Evolutionary conservation across 352 stramenopile species (phyloP), one percentile per base, ranked within the genome.

Genomic region (Chrysophaeum taylorii): DNA sequence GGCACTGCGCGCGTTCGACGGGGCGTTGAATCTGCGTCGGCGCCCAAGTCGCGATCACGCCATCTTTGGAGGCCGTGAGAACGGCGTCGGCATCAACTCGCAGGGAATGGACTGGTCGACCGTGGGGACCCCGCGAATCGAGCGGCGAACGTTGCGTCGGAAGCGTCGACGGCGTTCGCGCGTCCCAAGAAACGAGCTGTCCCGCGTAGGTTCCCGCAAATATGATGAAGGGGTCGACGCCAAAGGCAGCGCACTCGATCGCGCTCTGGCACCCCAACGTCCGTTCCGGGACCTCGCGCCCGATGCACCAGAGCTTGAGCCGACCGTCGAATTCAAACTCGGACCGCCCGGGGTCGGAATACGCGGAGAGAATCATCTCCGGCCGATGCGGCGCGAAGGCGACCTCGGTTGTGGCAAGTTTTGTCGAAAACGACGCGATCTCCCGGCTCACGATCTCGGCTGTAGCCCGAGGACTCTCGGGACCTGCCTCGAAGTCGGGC

Each of bases 131-230:
- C 33, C 2, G 16, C 1, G 33, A 16, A 36, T 66, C 57, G 12
- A 66, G 36, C 2, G 57, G 57, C 36, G 57, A 66, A 2, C 57
- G 31, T 36, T 43, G 27, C 33, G 27, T 33, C n/a, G 50, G 50
- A 2, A 62, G 25, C 15, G 50, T 62, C n/a, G 50, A 62, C 50
- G 50, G 50, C 27, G 50, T 39, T n/a, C 57, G 9, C 2, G 14
- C 35, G 36, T 66, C 57, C 31, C 31, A 66, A 31, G 45, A 31
- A 2, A 66, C 33, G 57, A 66, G 2, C n/a, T 66, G 57, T 16
- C 57, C 57, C 31, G 57, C 41, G 33, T 23, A 27, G 12, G 57
- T 45, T 31, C 57, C 57, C 2, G 33, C 57, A 14, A 66, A 2
- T 4, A 66, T 5, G 7, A 66, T 5, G 31, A 7, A 14, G 1